phyloP scores from a whole-genome alignment of 345 rosid genomes.

The Populus davidiana region DNA sequence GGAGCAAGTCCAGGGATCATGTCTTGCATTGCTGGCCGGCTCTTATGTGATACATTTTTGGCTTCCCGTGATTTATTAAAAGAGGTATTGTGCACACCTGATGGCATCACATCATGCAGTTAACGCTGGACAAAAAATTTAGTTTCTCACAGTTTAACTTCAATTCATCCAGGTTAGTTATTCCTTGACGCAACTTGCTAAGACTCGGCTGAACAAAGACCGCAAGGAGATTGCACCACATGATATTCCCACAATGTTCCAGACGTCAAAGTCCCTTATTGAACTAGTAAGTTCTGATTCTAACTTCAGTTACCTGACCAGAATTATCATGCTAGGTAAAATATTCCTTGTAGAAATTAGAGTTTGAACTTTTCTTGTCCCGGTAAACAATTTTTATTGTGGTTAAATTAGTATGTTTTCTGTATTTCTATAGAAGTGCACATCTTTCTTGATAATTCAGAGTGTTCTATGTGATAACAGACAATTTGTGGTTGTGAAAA shows the following conservation, averaged over 20 bases:
- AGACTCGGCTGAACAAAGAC: constrained; percentile 80
- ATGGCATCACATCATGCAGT: constrained; percentile 7
- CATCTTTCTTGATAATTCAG: background rate
- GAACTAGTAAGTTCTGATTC: constrained; percentile 70
- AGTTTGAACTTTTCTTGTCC: background rate
- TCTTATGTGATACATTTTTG: constrained; percentile 85
- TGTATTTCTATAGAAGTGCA: background rate
- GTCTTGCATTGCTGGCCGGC: constrained; percentile 95
- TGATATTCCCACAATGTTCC: constrained; percentile 79
- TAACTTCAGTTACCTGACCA: background rate
- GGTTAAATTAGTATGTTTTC: background rate
- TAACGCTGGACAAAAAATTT: constrained; percentile 16
- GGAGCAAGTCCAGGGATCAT: constrained; percentile 94
- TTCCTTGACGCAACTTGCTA: constrained; percentile 89
- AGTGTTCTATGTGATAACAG: constrained; percentile 1
- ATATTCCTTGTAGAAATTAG: too few relatives aligned
- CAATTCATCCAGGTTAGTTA: constrained; percentile 79
- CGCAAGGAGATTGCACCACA: constrained; percentile 82
- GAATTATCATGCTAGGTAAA: background rate
- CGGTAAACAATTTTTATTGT: background rate
- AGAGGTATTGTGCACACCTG: constrained; percentile 52
- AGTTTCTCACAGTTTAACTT: constrained; percentile 23
- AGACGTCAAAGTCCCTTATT: constrained; percentile 63
- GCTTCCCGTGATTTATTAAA: constrained; percentile 85
- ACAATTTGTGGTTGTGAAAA: constrained; percentile 1